Base-by-base conservation (phyloP, 495 filamentous ascomycete genomes). In the Xanthoparmelia taractica region DNA sequence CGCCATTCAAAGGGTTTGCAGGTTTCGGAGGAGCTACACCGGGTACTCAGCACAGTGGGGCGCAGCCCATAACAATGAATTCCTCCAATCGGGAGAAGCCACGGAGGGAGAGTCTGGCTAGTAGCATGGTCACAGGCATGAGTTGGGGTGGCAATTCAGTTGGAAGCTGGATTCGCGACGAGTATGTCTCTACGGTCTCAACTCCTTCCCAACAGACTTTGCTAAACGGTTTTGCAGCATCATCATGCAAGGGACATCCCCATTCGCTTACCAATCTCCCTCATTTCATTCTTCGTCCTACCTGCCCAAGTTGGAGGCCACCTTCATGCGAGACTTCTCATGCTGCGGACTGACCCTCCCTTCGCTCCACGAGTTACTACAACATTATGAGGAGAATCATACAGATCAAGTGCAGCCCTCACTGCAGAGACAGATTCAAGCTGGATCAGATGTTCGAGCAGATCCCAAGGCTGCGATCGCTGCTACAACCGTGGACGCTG, bases 271-370 rank as follows among this genome's bases (percentile, higher is more conserved):
- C 71, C 88, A 94, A 73, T 96, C 93, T 25, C 91, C 95, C 3
- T 97, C 93, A 11, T 97, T 87, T 68, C 95, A 98, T 70, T 98
- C 94, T 11, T 96, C 93, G 1, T 97, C 94, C 36, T 98, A 98
- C 75, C 84, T 97, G 47, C 94, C 94, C 10, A 97, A 97, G 74
- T 83, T 97, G 71, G 94, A 98, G 77, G 95, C 95, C 59, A 91
- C 90, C 72, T 97, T 96, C 72, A 92, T 97, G 90, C 86, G 85
- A 69, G 91, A 97, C 76, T 97, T 96, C 76, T 86, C 84, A 52
- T 98, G 94, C 78, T 98, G 94, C 76, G 91, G 89, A 67, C 77
- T 87, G 66, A 93, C 84, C 27, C 81, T 96, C 70, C 86, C 92
- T 50, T 92, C 91, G 13, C 82, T 97, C 65, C 94, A 98, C 73